Evolutionary conservation across 148 eudicot genomes (phyloP).

Genomic region (Chenopodium berlandieri): DNA sequence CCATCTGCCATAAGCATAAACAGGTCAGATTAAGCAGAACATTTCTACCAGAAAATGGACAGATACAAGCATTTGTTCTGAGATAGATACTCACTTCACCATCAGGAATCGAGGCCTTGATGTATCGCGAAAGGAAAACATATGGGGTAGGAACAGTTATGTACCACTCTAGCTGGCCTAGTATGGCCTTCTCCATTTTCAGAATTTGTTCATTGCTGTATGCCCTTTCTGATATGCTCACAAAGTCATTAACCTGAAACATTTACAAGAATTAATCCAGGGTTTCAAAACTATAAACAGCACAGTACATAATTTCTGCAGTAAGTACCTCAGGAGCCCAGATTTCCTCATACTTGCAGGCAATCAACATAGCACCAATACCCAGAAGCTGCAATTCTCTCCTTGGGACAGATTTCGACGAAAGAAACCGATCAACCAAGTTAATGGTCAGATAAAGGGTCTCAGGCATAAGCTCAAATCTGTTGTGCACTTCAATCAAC

Average conservation of each 20-base stretch:
- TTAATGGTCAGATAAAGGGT: no score
- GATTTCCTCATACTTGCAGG: no score
- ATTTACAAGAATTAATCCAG: not conserved
- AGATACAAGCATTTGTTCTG: not conserved
- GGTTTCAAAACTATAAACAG: no score
- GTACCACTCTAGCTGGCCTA: constrained; percentile 60
- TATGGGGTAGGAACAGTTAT: constrained; percentile 63
- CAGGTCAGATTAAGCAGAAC: not conserved
- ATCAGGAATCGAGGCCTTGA: constrained; percentile 63
- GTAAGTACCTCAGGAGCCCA: no score
- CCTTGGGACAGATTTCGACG: no score
- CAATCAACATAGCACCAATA: no score
- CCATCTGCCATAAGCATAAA: constrained; percentile 37
- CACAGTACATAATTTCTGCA: no score
- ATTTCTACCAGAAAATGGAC: not conserved
- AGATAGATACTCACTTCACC: constrained; percentile 31
- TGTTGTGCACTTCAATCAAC: no score
- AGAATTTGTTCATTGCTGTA: constrained; percentile 55
- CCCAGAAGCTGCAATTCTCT: no score
- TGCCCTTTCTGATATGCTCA: constrained; percentile 53
- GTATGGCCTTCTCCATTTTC: constrained; percentile 57
- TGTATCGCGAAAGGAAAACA: constrained; percentile 65
- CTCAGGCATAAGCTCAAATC: no score
- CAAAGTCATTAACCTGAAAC: constrained; percentile 54
- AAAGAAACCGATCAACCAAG: no score